Percentiles rank a stretch among this genome's conserved stretches.
Evolutionary conservation across 305 asterid species (phyloP).

Genomic region (Rubia tinctorum): DNA sequence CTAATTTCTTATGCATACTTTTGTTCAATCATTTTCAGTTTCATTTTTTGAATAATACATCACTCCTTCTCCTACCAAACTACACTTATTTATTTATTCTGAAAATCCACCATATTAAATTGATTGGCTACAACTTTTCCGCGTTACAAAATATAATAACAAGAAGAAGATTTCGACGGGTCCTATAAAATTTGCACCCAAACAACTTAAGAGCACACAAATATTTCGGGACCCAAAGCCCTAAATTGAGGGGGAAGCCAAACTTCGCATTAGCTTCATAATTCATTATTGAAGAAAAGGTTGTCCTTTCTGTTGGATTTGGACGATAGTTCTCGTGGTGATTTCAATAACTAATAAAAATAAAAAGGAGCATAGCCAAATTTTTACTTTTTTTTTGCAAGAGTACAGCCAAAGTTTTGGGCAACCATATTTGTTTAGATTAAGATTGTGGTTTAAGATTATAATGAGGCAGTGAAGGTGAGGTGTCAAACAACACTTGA

Average conservation of each 20-base stretch:
- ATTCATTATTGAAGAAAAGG: background rate
- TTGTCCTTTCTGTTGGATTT: slow-evolving; percentile 6
- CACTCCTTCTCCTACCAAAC: background rate
- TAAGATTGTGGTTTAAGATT: slow-evolving; percentile 7
- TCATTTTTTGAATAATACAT: background rate
- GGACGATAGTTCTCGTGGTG: background rate
- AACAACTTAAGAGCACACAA: background rate
- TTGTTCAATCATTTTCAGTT: background rate
- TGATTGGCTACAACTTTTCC: background rate
- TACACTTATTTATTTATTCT: background rate
- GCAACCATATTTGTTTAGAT: background rate
- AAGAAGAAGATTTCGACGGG: background rate
- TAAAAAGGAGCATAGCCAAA: background rate
- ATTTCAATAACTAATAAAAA: background rate
- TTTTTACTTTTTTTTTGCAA: background rate
- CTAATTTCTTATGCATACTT: background rate
- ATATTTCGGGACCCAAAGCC: background rate
- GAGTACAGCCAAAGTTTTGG: background rate
- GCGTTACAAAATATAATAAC: background rate
- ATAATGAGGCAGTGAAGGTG: slow-evolving; percentile 19
- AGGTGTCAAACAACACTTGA: slow-evolving; percentile 28
- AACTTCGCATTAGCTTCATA: background rate
- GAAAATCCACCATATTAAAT: background rate
- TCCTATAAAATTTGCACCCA: background rate
- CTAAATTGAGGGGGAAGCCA: background rate